Evolutionary conservation across 306 rosid species (phyloP), one percentile per base, ranked within the genome.

Genomic region (Begonia peltatifolia): DNA sequence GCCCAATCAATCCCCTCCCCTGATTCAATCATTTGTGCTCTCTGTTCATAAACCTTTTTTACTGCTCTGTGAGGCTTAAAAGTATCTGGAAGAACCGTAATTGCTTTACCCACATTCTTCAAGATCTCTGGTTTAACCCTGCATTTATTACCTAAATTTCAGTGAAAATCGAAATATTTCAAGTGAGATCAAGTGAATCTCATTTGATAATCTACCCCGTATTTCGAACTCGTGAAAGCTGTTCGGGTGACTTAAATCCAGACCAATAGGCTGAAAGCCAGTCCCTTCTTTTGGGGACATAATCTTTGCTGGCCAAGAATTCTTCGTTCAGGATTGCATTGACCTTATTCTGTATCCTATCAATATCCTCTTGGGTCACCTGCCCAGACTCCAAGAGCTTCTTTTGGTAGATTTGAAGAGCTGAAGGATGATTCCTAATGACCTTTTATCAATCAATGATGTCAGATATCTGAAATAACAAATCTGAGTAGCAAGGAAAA

Each of bases 1-100:
- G 94, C 95, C 97, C 97, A 90, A 68, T 85, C 97, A 63, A 90
- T 81, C 63, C 87, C 97, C 68, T 83, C 94, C 49, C 94, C 97
- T 5, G 90, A 78, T 72, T 86, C 94, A 61, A 85, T 78, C 97
- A 90, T 90, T 72, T 83, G 90, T 12, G 82, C 82, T 53, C 95
- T 88, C 22, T 67, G 83, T 9, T 83, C 97, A 41, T 90, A 90
- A 56, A 85, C 76, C 74, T 79, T 90, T 75, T 85, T 90, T 59
- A 90, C 97, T 51, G 79, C 97, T 71, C 77, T 83, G 58, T 85
- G 97, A 48, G 90, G 92, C 65, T 87, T 80, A 68, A 85, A 83
- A 65, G 57, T 76, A 25, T 80, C 94, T 30, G 95, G 97, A 55
- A 90, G 63, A 52, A 43, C 10, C 41, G 97, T 83, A 68, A 90